Evolutionary conservation across 2,329 filamentous ascomycete genomes (phyloP).

Genomic region (Diaporthe caulivora): DNA sequence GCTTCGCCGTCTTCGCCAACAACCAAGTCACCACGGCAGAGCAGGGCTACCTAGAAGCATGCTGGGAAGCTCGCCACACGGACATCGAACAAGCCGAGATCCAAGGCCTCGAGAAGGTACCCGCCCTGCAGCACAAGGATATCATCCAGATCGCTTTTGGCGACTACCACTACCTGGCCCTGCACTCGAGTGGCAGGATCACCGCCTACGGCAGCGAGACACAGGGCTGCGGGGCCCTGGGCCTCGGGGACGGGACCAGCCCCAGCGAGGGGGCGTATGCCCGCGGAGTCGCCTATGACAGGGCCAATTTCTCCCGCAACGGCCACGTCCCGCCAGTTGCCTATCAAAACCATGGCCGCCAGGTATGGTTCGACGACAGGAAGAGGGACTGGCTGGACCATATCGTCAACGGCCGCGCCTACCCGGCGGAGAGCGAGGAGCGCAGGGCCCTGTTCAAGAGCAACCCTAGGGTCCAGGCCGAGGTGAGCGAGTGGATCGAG

Average conservation of each 20-base stretch:
- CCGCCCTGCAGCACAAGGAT: conserved; percentile 14
- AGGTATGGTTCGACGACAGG: conserved; percentile 2
- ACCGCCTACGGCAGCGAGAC: background rate
- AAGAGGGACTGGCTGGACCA: conserved; percentile 20
- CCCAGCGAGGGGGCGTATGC: background rate
- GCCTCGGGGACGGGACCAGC: background rate
- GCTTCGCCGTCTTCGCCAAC: conserved; percentile 11
- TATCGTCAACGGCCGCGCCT: background rate
- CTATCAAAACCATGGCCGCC: background rate
- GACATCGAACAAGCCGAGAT: conserved; percentile 1
- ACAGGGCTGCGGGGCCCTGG: background rate
- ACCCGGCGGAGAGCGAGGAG: conserved; percentile 4
- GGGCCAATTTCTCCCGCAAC: background rate
- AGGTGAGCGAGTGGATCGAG: conserved; percentile 24
- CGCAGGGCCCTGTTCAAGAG: background rate
- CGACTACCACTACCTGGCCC: conserved; percentile 13
- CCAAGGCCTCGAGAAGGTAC: background rate
- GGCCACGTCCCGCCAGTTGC: background rate
- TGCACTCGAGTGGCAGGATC: conserved; percentile 5
- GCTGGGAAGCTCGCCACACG: conserved; percentile 2
- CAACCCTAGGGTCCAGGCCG: background rate
- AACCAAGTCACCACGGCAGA: background rate
- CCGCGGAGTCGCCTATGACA: background rate
- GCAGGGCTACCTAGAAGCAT: background rate
- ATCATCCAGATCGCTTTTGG: conserved; percentile 17